These are phyloP conservation scores for Suhomyces chickasaworum DNA, from an alignment of 1,139 yeast genomes.

Conservation along the genomic window DNA sequence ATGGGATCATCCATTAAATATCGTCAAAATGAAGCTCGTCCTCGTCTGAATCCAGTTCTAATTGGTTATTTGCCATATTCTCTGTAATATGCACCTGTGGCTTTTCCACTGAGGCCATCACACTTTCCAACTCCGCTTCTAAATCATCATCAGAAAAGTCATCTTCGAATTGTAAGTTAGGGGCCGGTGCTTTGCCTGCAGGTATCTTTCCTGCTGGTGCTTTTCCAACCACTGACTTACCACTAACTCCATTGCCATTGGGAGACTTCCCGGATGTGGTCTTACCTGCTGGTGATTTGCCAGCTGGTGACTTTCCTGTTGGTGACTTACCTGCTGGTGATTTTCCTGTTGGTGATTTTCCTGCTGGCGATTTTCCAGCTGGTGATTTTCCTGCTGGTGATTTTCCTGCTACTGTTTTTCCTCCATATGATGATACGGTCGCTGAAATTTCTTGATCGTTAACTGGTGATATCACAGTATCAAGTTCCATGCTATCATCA, in stretches of 20 bases:
- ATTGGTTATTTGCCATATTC: neutral
- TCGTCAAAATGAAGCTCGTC: slow-evolving; percentile 19
- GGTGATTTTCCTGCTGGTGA: neutral
- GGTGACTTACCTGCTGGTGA: slow-evolving; percentile 1
- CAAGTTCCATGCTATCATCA: neutral
- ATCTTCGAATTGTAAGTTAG: neutral
- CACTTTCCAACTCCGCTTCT: slow-evolving; percentile 12
- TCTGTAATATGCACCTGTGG: neutral
- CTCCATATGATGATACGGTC: neutral
- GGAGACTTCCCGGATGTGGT: neutral
- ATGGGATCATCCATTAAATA: slow-evolving; percentile 9
- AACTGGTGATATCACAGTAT: neutral
- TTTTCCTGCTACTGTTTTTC: neutral
- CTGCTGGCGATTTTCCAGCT: neutral
- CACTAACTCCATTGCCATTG: neutral
- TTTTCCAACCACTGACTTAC: neutral
- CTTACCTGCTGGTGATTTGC: neutral
- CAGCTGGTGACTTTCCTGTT: slow-evolving; percentile 1
- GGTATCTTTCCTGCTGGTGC: neutral
- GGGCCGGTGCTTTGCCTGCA: neutral
- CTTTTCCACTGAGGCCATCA: slow-evolving; percentile 9
- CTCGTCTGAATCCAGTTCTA: slow-evolving; percentile 16
- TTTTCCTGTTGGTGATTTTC: neutral
- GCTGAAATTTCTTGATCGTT: too few species aligned
- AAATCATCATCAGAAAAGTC: slow-evolving; percentile 9